phyloP scores from a whole-genome alignment of 495 filamentous ascomycete species.

The Trichoderma reesei region DNA sequence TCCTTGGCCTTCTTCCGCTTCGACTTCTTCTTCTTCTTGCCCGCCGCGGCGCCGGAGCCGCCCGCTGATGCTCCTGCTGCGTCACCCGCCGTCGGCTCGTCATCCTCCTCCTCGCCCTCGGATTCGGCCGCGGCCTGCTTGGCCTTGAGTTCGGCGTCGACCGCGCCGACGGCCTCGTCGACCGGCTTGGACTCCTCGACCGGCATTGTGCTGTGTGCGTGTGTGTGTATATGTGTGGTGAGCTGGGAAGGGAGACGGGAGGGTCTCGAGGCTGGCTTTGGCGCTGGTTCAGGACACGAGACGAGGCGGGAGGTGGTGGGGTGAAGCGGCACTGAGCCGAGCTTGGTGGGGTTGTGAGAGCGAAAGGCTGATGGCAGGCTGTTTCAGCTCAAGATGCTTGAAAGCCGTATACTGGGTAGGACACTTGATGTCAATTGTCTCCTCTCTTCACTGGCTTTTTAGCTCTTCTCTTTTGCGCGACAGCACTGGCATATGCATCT shows the following conservation, averaged over 20 bases:
- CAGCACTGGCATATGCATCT: too few relatives aligned
- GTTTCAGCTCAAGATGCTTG: too few relatives aligned
- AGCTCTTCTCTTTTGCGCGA: too few relatives aligned
- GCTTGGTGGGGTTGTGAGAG: neutral
- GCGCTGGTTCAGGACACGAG: neutral
- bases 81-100: conserved; percentile 19
- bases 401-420: too few relatives aligned
- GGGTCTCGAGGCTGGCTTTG: too few relatives aligned
- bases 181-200: conserved; percentile 38
- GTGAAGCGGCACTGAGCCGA: neutral
- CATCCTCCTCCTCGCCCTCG: conserved; percentile 28
- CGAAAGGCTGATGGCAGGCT: too few relatives aligned
- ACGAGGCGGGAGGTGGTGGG: neutral
- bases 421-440: too few relatives aligned
- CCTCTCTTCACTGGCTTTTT: too few relatives aligned
- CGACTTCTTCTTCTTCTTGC: conserved; percentile 37
- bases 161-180: conserved; percentile 23
- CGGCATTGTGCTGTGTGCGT: conserved; percentile 32
- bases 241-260: too few relatives aligned
- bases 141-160: conserved; percentile 18
- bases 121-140: conserved; percentile 25
- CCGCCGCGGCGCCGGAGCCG: conserved; percentile 14
- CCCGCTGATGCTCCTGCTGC: too few relatives aligned
- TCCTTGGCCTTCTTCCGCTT: conserved; percentile 45
- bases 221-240: too few relatives aligned